These are phyloP conservation scores for Ceratocystiopsis sp. DNA, from an alignment of 2,329 filamentous ascomycete species.

Conservation along the genomic window DNA sequence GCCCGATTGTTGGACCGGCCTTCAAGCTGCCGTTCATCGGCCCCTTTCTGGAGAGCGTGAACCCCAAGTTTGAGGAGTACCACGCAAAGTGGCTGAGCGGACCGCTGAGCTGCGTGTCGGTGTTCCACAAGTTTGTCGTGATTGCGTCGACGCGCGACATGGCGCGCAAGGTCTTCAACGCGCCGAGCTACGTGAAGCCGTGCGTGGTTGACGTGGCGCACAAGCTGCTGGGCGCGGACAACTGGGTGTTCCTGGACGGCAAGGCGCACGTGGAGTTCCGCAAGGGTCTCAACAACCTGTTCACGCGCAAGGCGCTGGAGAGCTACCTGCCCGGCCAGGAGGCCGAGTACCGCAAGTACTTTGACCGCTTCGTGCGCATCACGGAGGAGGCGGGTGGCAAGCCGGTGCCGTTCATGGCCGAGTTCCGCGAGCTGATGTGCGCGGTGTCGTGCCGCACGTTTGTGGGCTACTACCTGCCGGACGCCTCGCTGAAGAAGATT, in stretches of 20 bases:
- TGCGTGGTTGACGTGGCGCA: slow-evolving; percentile 89
- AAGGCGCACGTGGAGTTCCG: slow-evolving; percentile 92
- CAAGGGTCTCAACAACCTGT: slow-evolving; percentile 87
- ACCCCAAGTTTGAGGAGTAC: slow-evolving; percentile 85
- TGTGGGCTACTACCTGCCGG: slow-evolving; percentile 85
- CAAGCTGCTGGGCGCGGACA: slow-evolving; percentile 79
- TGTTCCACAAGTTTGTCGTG: slow-evolving; percentile 98
- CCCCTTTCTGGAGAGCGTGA: slow-evolving; percentile 83
- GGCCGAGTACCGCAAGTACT: slow-evolving; percentile 79
- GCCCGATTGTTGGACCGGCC: slow-evolving; percentile 54
- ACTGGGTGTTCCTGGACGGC: slow-evolving; percentile 96
- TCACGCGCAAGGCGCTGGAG: slow-evolving; percentile 79
- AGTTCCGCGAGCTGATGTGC: slow-evolving; percentile 89
- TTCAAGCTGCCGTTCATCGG: slow-evolving; percentile 80
- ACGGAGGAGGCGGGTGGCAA: slow-evolving; percentile 56
- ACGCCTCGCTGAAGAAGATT: slow-evolving; percentile 82
- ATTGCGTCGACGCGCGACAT: slow-evolving; percentile 91
- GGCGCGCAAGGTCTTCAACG: slow-evolving; percentile 94
- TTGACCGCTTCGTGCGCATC: slow-evolving; percentile 58
- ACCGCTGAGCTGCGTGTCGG: slow-evolving; percentile 86
- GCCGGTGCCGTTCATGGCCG: slow-evolving; percentile 71
- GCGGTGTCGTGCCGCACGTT: slow-evolving; percentile 94
- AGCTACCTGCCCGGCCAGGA: slow-evolving; percentile 84
- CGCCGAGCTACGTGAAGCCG: slow-evolving; percentile 78
- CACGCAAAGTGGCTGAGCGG: slow-evolving; percentile 84